These are phyloP conservation scores for Inga oerstediana DNA, from an alignment of 306 rosid genomes.

Conservation along the genomic window DNA sequence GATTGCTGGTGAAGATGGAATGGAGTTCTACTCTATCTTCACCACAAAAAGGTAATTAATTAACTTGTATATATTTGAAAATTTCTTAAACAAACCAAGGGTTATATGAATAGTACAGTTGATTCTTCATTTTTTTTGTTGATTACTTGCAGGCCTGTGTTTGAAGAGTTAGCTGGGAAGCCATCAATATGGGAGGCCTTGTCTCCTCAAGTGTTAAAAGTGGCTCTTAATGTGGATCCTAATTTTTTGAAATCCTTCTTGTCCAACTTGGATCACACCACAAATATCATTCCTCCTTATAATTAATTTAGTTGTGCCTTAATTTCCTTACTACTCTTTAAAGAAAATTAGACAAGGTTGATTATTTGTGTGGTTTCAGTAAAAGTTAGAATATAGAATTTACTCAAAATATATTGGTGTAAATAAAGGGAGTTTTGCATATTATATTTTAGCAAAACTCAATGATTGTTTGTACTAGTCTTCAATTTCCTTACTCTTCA, in stretches of 20 bases:
- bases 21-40: constrained; percentile 45
- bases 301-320: background rate
- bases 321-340: no score
- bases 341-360: background rate
- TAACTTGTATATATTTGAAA: no score
- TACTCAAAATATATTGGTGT: no score
- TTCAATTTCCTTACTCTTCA: no score
- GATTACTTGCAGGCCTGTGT: constrained; percentile 37
- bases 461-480: no score
- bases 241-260: constrained; percentile 35
- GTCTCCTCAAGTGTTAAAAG: constrained; percentile 39
- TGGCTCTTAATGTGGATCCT: constrained; percentile 34
- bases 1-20: constrained; percentile 42
- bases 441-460: no score
- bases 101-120: background rate
- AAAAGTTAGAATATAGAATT: no score
- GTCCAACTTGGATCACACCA: constrained; percentile 28
- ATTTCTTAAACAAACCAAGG: no score
- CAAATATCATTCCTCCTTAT: background rate
- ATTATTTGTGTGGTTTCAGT: no score
- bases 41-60: constrained; percentile 1
- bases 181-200: constrained; percentile 43
- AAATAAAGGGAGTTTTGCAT: no score
- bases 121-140: background rate
- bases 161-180: constrained; percentile 41